Evolutionary conservation across 129 eudicot genomes (phyloP).

Genomic region (Chrysanthemum seticuspe): DNA sequence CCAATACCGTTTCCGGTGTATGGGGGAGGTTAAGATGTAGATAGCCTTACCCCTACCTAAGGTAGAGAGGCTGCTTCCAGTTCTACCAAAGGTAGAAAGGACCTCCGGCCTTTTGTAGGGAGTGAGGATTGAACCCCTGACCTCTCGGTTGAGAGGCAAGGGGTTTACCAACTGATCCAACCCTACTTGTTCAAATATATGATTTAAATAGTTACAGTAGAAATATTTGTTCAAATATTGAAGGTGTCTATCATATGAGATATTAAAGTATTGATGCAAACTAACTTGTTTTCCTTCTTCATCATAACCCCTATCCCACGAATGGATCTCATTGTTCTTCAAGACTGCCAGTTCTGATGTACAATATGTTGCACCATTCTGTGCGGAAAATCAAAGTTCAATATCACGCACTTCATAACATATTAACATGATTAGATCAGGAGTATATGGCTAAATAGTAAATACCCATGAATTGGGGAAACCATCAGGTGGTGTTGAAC

Average conservation of each 20-base stretch:
- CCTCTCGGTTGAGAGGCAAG: no score
- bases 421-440: not conserved
- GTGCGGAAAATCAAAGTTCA: constrained; percentile 15
- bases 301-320: constrained; percentile 94
- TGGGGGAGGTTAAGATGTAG: no score
- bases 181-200: no score
- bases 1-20: no score
- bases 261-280: constrained; percentile 2
- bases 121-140: no score
- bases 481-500: constrained; percentile 90
- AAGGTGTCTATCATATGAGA: no score
- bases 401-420: not conserved
- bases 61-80: no score
- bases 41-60: no score
- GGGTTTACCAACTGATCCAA: no score
- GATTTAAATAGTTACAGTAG: no score
- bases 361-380: constrained; percentile 88
- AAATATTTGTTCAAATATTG: constrained; percentile 11
- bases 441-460: not conserved
- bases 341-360: constrained; percentile 83
- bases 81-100: no score
- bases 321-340: constrained; percentile 74
- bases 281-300: constrained; percentile 93
- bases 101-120: no score
- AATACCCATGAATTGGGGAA: constrained; percentile 97